Base-by-base conservation (phyloP, 2,329 filamentous ascomycete species). In the Fusarium sp. region DNA sequence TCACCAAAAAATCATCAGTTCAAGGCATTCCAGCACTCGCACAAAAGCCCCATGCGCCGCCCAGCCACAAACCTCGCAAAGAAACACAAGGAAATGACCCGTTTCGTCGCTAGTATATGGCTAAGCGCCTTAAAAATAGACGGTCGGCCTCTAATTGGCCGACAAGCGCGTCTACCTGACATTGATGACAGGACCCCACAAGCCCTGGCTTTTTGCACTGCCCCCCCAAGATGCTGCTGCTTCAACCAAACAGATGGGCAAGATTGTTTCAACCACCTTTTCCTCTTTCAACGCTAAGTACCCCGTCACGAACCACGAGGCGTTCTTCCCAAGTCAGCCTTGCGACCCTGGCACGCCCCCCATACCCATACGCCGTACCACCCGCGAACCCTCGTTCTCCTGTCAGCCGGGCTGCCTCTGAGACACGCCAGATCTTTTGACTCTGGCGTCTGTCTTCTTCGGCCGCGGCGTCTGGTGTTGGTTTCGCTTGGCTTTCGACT, bases 41-140 rank as follows among this genome's bases (percentile, higher is more conserved):
- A 67, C 56, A 34, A 34, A 32, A 70, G 63, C 69, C 66, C 39
- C 66, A 75, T 70, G 34, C 66, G 27, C 58, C 67, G 59, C 71
- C 66, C 41, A 74, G 63, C 64, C 59, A 67, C 64, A 66, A 41
- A 10, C 30, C 50, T 50, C 57, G 48, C 63, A 52, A 27, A 66
- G 54, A 20, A 61, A 59, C 60, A 52, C 48, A 52, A 52, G 48
- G 48, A 14, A 52, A 32, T 32, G 48, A 50, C 45, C 45, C 25
- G 45, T 30, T 50, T 50, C 25, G 45, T 56, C 54, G 67, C 57
- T 63, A 20, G 37, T 18, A 39, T 32, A 18, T 37, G 41, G 13
- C 32, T 77, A 78, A 78, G 76, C 77, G 77, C 77, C 69, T 60
- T 78, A 78, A 77, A 78, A 78, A 77, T 78, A 78, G 76, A 68